Conservation (phyloP, 352 stramenopile species). For the Globisporangium splendens region DNA sequence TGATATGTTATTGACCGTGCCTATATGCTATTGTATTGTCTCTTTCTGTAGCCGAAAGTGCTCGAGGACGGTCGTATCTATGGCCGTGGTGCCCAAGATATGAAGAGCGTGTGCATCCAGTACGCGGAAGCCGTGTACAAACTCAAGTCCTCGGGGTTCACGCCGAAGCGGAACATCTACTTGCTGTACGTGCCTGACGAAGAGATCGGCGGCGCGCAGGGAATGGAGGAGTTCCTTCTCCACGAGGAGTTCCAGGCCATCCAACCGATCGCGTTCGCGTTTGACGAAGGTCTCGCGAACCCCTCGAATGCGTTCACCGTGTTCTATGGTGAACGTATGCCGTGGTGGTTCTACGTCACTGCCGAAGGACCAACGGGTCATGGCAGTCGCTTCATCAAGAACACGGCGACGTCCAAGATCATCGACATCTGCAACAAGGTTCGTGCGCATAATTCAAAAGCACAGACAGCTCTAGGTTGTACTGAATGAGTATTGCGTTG, state of each 20-base stretch:
- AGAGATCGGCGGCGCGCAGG: constrained; percentile 90
- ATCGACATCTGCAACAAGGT: constrained; percentile 84
- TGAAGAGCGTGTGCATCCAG: constrained; percentile 96
- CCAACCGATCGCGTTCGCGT: constrained; percentile 84
- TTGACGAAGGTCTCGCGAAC: constrained; percentile 95
- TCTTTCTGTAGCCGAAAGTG: constrained; percentile 36
- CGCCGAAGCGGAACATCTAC: constrained; percentile 87
- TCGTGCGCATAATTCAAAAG: not conserved
- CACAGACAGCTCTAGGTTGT: not conserved
- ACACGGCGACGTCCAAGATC: constrained; percentile 94
- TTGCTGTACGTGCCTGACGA: constrained; percentile 94
- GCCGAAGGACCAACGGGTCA: constrained; percentile 80
- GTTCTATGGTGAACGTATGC: constrained; percentile 95
- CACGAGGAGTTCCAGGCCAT: constrained; percentile 81
- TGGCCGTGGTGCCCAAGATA: constrained; percentile 90
- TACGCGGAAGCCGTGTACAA: constrained; percentile 90
- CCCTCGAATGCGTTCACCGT: constrained; percentile 89
- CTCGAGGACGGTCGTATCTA: constrained; percentile 88
- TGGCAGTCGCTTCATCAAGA: constrained; percentile 93
- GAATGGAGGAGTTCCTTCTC: constrained; percentile 91
- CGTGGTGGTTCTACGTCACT: constrained; percentile 91
- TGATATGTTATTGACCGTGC: constrained; percentile 2
- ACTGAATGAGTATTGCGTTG: not conserved
- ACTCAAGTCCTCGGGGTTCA: constrained; percentile 67
- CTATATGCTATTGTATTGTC: not conserved